A percentile compares a stretch with the other conserved stretches of the same genome.
Evolutionary conservation across 345 rosid species (phyloP).

Genomic region (Erucastrum elatum): DNA sequence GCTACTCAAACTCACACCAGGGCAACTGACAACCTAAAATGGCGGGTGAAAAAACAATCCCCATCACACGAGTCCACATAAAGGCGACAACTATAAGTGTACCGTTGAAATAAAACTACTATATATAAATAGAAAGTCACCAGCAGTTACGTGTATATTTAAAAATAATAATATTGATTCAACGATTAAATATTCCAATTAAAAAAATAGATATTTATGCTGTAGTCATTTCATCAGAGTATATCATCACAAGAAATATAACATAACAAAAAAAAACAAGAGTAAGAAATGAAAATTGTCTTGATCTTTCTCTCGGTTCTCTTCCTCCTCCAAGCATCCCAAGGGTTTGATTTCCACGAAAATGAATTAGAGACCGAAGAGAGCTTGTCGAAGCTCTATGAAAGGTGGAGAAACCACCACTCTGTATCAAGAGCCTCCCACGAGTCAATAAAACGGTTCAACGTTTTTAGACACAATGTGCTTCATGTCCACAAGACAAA

Average conservation of each 20-base stretch:
- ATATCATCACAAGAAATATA: not conserved
- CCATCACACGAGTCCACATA: too few relatives aligned
- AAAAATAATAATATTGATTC: not conserved
- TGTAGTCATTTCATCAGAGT: not conserved
- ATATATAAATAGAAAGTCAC: not conserved
- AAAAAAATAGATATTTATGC: not conserved
- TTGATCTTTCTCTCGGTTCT: not conserved
- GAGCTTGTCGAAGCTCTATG: constrained; percentile 60
- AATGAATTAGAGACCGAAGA: constrained; percentile 63
- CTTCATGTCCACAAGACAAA: constrained; percentile 65
- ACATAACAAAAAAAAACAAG: not conserved
- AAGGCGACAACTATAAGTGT: not conserved
- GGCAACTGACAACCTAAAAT: too few relatives aligned
- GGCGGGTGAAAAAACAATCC: too few relatives aligned
- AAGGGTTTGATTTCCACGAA: constrained; percentile 62
- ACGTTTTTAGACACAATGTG: constrained; percentile 72
- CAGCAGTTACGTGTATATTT: not conserved
- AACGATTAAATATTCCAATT: not conserved
- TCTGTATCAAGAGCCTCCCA: constrained; percentile 57
- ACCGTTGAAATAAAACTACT: not conserved
- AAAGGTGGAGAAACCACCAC: constrained; percentile 85
- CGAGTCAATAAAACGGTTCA: constrained; percentile 59
- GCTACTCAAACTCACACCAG: too few relatives aligned
- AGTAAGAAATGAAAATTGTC: not conserved
- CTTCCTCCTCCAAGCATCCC: constrained; percentile 3